Evolutionary conservation across 257 asterid species (phyloP), one percentile per base, ranked within the genome.

Genomic region (Sherardia arvensis): DNA sequence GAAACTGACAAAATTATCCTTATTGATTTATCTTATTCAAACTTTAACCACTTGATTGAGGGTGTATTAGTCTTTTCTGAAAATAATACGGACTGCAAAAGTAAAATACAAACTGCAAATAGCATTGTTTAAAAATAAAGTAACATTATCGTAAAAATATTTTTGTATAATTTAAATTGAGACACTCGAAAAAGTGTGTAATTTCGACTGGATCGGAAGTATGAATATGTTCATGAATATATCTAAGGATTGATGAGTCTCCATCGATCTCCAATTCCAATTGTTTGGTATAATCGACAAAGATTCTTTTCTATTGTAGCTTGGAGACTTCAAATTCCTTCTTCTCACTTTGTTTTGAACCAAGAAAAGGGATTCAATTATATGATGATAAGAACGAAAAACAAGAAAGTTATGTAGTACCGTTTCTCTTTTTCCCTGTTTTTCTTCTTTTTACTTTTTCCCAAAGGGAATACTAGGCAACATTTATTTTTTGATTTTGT

Each of bases 241-340:
- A 18, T 18, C 53, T 15, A 45, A 45, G 18, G n/a, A 43, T 26
- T 18, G 67, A 62, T 27, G 29, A 26, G 56, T 62, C 67, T 43
- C 18, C 67, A 62, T 62, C 66, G 26, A 43, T 62, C 66, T 40
- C 66, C 21, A 40, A n/a, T n/a, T 40, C 26, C 21, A 40, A 23
- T 15, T 15, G 66, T 40, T 62, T 62, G 55, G 66, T 62, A 62
- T n/a, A n/a, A n/a, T 61, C 66, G 38, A 62, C 57, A 45, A 22
- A 43, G 56, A 43, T 45, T 62, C 28, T 62, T 45, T 62, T 59
- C 14, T n/a, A 29, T 48, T 1, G 18, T 43, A 43, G 20, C 26
- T 27, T 63, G 58, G n/a, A 47, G 67, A 45, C 33, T 63, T 63
- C 14, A 49, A 63, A 27, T 63, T 63, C 58, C 58, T 28, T 25